Evolutionary conservation across 805 yeast genomes (phyloP).

Genomic region (Kodamaea leandrae): DNA sequence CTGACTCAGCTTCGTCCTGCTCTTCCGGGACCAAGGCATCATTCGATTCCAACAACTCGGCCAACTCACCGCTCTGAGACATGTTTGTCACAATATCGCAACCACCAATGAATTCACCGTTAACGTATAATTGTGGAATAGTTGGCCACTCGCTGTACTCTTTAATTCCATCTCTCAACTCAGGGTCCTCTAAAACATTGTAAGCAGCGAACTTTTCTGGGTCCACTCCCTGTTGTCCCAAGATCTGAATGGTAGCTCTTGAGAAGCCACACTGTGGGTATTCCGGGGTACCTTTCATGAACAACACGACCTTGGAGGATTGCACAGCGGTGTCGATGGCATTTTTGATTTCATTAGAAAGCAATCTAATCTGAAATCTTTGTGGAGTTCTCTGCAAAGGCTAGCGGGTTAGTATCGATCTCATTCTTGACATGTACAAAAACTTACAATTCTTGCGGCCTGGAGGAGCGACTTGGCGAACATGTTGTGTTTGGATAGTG

Average conservation of each 20-base stretch:
- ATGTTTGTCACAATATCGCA: conserved; percentile 91
- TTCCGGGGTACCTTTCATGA: conserved; percentile 98
- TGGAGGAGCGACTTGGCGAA: conserved; percentile 13
- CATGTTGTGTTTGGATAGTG: conserved; percentile 4
- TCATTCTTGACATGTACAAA: not conserved
- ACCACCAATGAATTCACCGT: conserved; percentile 93
- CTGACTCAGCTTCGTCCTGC: conserved; percentile 36
- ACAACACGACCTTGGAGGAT: conserved; percentile 91
- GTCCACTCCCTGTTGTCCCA: conserved; percentile 97
- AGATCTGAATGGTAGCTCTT: conserved; percentile 85
- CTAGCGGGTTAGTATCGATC: conserved; percentile 4
- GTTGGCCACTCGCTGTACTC: conserved; percentile 98
- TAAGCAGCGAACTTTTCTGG: conserved; percentile 96
- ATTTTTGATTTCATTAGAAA: conserved; percentile 73
- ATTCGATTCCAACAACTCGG: conserved; percentile 76
- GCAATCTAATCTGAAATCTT: conserved; percentile 36
- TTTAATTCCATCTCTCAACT: conserved; percentile 91
- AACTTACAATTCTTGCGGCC: conserved; percentile 14
- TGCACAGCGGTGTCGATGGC: conserved; percentile 85
- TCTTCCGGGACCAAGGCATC: conserved; percentile 81
- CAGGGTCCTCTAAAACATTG: conserved; percentile 92
- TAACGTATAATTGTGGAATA: conserved; percentile 91
- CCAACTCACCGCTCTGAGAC: conserved; percentile 89
- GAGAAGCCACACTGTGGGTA: conserved; percentile 98
- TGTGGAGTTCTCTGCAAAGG: not conserved